Conservation (phyloP, 768 basidiomycete genomes). For the Russula sp. region DNA sequence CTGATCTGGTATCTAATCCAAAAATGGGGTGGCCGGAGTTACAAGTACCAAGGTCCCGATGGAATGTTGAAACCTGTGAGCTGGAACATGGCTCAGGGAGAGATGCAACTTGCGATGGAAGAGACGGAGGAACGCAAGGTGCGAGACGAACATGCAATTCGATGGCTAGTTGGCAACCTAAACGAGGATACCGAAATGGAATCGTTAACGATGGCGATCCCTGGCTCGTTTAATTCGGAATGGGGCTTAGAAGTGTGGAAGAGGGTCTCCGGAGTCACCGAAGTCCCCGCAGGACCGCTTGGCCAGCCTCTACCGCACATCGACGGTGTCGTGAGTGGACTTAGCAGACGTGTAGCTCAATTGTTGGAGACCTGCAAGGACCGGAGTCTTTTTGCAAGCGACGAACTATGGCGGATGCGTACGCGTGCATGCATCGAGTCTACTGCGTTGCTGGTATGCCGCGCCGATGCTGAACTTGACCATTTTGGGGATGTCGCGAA, state of each 20-base stretch:
- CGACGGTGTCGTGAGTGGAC: too few species aligned
- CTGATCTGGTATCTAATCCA: not conserved
- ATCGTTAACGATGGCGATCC: not conserved
- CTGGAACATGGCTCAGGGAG: not conserved
- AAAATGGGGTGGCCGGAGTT: not conserved
- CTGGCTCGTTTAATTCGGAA: too few species aligned
- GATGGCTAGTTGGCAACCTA: not conserved
- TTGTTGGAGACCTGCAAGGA: slow-evolving; percentile 2
- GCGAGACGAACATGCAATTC: not conserved
- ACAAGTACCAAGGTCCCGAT: not conserved
- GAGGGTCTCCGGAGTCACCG: not conserved
- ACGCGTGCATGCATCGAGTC: slow-evolving; percentile 4
- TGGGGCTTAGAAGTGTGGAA: too few species aligned
- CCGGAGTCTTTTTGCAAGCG: not conserved
- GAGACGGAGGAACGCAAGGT: not conserved
- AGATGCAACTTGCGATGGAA: not conserved
- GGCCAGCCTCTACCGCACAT: too few species aligned
- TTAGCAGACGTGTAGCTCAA: not conserved
- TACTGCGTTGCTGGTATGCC: not conserved
- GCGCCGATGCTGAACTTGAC: not conserved
- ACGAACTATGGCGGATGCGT: slow-evolving; percentile 6
- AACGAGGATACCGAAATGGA: not conserved
- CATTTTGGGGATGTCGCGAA: slow-evolving; percentile 3
- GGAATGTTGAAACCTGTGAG: not conserved
- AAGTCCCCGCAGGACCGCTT: too few species aligned